These are phyloP conservation scores for Moelleriella libera DNA, from an alignment of 2,329 filamentous ascomycete species.

Conservation along the genomic window DNA sequence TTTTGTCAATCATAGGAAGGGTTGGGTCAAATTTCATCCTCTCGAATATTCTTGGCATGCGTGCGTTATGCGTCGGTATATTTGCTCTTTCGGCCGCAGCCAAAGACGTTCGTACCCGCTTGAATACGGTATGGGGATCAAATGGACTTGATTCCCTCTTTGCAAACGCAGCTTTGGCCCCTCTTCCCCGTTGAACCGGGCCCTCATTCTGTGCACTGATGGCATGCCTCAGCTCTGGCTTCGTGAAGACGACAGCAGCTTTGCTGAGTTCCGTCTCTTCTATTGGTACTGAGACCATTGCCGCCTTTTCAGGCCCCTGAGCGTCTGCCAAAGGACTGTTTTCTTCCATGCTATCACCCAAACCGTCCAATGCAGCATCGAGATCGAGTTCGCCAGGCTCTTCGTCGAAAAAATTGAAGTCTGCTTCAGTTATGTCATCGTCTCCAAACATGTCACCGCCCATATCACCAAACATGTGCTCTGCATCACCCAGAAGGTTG, in stretches of 20 bases:
- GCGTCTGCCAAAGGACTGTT: background rate
- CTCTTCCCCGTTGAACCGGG: constrained; percentile 14
- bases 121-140: constrained; percentile 42
- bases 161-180: constrained; percentile 15
- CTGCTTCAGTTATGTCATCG: constrained; percentile 64
- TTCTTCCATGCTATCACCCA: constrained; percentile 4
- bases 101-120: constrained; percentile 37
- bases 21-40: constrained; percentile 39
- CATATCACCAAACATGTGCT: constrained; percentile 54
- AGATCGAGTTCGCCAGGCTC: constrained; percentile 28
- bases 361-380: constrained; percentile 14
- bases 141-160: constrained; percentile 45
- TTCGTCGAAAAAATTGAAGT: constrained; percentile 75
- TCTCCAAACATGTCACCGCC: constrained; percentile 58
- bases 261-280: constrained; percentile 8
- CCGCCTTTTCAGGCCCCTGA: constrained; percentile 5
- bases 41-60: constrained; percentile 35
- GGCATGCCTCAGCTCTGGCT: constrained; percentile 44
- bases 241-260: constrained; percentile 32
- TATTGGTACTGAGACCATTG: constrained; percentile 5
- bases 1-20: constrained; percentile 39
- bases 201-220: constrained; percentile 37
- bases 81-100: constrained; percentile 9
- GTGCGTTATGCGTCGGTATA: constrained; percentile 9
- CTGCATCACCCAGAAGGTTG: constrained; percentile 31